A percentile compares a stretch with the other conserved stretches of the same genome.
phyloP scores from a whole-genome alignment of 164 flowering plant genomes.

The Amborella trichopoda region DNA sequence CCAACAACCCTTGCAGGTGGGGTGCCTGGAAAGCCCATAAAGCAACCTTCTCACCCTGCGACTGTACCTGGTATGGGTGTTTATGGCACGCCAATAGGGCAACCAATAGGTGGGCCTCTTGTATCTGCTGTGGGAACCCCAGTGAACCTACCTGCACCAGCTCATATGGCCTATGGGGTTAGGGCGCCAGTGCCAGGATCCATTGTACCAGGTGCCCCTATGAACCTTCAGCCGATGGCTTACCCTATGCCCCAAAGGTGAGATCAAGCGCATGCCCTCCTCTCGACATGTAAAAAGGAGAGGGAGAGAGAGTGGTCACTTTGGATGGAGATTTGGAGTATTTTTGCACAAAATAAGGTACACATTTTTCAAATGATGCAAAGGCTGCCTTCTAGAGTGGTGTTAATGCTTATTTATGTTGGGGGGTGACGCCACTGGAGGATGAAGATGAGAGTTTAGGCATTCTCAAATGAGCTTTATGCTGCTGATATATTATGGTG shows the following conservation, averaged over 20 bases:
- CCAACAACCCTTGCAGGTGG: constrained; percentile 29
- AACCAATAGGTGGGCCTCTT: constrained; percentile 71
- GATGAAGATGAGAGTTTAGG: no score
- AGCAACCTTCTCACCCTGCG: constrained; percentile 31
- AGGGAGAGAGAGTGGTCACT: no score
- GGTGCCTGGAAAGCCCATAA: constrained; percentile 37
- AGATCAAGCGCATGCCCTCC: no score
- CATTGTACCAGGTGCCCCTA: constrained; percentile 67
- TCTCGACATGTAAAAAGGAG: no score
- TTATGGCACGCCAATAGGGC: constrained; percentile 72
- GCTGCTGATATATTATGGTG: no score
- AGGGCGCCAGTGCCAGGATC: constrained; percentile 55
- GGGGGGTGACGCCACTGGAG: no score
- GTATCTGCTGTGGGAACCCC: constrained; percentile 88
- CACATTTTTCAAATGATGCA: no score
- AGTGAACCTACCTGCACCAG: constrained; percentile 48
- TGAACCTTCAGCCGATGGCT: constrained; percentile 50
- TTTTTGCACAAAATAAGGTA: no score
- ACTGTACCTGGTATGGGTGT: constrained; percentile 43
- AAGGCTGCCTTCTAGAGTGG: no score
- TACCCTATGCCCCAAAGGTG: constrained; percentile 79
- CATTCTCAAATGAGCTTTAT: no score
- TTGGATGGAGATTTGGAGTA: no score
- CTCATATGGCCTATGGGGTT: constrained; percentile 71
- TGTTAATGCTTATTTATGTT: no score